Evolutionary conservation across 1,139 yeast genomes (phyloP).

Genomic region (Kodamaea derodonti): DNA sequence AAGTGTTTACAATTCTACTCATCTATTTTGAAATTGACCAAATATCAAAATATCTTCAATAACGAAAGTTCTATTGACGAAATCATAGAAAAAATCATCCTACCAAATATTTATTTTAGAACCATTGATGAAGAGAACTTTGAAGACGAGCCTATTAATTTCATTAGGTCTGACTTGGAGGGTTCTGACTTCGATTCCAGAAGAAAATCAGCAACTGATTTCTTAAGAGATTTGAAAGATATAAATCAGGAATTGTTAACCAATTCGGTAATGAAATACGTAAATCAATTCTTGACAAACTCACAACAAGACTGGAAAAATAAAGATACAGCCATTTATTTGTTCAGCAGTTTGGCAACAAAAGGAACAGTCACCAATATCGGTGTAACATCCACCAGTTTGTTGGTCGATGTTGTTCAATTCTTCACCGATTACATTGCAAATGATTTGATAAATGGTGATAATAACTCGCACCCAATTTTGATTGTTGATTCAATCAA

Average conservation of each 20-base stretch:
- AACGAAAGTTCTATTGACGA: constrained; percentile 68
- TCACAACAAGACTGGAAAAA: constrained; percentile 60
- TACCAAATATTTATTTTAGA: constrained; percentile 84
- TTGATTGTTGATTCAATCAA: constrained; percentile 90
- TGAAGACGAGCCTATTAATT: constrained; percentile 96
- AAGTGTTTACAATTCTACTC: constrained; percentile 79
- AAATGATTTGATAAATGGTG: constrained; percentile 58
- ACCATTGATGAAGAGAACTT: constrained; percentile 87
- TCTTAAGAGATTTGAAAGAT: constrained; percentile 80
- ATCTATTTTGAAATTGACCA: constrained; percentile 69
- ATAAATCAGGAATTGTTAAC: constrained; percentile 75
- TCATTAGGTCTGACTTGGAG: constrained; percentile 86
- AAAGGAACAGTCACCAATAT: constrained; percentile 81
- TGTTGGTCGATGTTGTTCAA: constrained; percentile 77
- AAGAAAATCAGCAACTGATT: constrained; percentile 87
- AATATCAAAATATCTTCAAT: constrained; percentile 59
- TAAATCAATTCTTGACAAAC: constrained; percentile 58
- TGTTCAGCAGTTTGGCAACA: constrained; percentile 86
- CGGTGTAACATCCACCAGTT: constrained; percentile 87
- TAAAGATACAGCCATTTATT: constrained; percentile 82
- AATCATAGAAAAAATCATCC: constrained; percentile 74
- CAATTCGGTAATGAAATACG: constrained; percentile 70
- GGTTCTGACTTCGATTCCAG: constrained; percentile 94
- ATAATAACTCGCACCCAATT: constrained; percentile 56
- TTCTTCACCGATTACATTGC: constrained; percentile 82